Conservation (phyloP, 1,284 basidiomycete genomes). For the Apiotrichum gracile region DNA sequence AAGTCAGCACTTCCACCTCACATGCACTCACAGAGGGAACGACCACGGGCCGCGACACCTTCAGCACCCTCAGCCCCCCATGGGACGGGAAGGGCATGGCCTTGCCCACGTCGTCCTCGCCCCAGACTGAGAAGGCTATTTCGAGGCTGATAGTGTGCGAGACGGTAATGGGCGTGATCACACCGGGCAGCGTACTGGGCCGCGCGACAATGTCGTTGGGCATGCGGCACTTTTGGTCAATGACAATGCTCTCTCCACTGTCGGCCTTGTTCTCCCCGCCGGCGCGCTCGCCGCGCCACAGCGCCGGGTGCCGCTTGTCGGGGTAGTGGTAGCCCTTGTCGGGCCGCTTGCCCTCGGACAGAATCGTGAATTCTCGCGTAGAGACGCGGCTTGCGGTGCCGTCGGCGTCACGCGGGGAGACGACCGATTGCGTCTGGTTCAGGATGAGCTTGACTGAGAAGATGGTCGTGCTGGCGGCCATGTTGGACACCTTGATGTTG, state of each 20-base stretch:
- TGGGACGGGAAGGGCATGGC: constrained; percentile 12
- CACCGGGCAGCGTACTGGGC: constrained; percentile 21
- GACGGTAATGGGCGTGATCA: constrained; percentile 33
- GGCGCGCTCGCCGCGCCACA: constrained; percentile 20
- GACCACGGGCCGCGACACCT: constrained; percentile 21
- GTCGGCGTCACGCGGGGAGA: constrained; percentile 18
- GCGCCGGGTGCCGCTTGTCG: constrained; percentile 3
- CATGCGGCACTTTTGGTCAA: constrained; percentile 13
- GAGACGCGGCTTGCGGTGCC: constrained; percentile 1
- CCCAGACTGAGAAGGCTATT: constrained; percentile 30
- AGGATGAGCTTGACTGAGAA: constrained; percentile 15
- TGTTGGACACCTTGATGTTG: constrained; percentile 7
- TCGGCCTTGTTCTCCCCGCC: constrained; percentile 5
- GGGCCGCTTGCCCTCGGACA: constrained; percentile 17
- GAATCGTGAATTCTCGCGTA: constrained; percentile 9
- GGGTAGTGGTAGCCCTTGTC: constrained; percentile 3
- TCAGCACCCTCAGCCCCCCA: constrained; percentile 25
- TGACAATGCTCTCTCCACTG: neutral
- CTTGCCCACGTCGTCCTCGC: constrained; percentile 21
- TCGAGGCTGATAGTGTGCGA: constrained; percentile 28
- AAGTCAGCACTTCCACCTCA: neutral
- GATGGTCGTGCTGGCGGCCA: constrained; percentile 12
- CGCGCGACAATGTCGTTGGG: constrained; percentile 21
- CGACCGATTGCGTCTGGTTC: constrained; percentile 18
- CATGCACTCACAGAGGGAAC: constrained; percentile 21